Conservation (phyloP, 1,284 basidiomycete genomes). For the Ustilago bromivora region DNA sequence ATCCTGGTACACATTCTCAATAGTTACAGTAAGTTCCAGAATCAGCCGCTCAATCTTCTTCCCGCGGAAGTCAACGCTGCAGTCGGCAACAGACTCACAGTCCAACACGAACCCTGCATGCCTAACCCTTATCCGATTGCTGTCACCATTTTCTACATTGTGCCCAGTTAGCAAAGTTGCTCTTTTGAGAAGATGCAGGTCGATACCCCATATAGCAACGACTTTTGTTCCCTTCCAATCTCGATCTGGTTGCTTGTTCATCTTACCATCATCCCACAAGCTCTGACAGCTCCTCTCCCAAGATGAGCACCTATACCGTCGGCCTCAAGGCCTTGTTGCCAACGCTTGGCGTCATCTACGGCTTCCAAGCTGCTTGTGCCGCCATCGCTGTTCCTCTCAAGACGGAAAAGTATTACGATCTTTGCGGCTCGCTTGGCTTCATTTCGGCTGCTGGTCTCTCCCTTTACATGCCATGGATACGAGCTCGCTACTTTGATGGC, state of each 20-base stretch:
- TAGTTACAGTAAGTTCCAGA: neutral
- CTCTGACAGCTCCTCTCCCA: neutral
- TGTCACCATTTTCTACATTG: neutral
- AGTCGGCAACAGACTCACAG: neutral
- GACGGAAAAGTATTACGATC: conserved; percentile 64
- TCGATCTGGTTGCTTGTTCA: no score
- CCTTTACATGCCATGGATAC: conserved; percentile 73
- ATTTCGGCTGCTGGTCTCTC: conserved; percentile 76
- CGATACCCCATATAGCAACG: neutral
- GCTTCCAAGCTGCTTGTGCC: conserved; percentile 57
- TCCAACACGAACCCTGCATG: neutral
- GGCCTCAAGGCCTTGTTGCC: conserved; percentile 55
- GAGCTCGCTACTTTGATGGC: conserved; percentile 45
- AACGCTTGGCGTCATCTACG: conserved; percentile 58
- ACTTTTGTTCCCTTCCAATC: neutral
- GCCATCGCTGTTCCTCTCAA: conserved; percentile 50
- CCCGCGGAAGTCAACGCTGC: conserved; percentile 8
- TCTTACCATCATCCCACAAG: neutral
- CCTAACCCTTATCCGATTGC: conserved; percentile 10
- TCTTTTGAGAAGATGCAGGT: neutral
- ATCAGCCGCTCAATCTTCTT: conserved; percentile 17
- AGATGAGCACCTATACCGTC: conserved; percentile 50
- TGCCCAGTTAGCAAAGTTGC: conserved; percentile 3
- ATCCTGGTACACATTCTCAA: neutral
- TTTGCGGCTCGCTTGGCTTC: conserved; percentile 77